Conservation (phyloP, 2,329 filamentous ascomycete species). For the Sporothrix luriei region DNA sequence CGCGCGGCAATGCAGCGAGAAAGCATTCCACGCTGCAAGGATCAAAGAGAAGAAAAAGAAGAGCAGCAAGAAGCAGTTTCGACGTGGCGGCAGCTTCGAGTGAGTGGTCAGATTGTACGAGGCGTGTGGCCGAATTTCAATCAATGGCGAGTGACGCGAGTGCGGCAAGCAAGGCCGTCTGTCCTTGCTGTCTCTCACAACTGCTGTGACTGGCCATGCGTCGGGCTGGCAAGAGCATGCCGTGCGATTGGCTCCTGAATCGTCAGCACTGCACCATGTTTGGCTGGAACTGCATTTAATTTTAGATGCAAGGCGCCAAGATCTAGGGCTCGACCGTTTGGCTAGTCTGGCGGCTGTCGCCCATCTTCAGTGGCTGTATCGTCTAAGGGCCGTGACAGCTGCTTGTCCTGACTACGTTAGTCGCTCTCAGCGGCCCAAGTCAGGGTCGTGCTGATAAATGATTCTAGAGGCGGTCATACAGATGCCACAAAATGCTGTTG, state of each 20-base stretch:
- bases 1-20: constrained; percentile 45
- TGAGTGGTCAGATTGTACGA: background rate
- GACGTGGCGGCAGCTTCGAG: constrained; percentile 42
- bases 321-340: background rate
- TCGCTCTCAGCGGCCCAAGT: background rate
- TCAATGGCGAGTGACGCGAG: background rate
- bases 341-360: background rate
- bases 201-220: background rate
- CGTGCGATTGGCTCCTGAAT: background rate
- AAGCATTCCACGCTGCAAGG: constrained; percentile 50
- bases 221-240: background rate
- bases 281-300: constrained; percentile 3
- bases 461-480: constrained; percentile 15
- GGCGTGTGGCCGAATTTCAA: background rate
- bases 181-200: background rate
- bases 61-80: constrained; percentile 55
- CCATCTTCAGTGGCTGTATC: background rate
- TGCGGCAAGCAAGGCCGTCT: background rate
- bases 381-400: background rate
- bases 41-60: constrained; percentile 54
- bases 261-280: background rate
- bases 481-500: background rate
- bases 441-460: constrained; percentile 15
- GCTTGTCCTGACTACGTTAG: constrained; percentile 8
- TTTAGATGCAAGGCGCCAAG: constrained; percentile 5